Evolutionary conservation across 768 basidiomycete genomes (phyloP).

Genomic region (Mycena metata): DNA sequence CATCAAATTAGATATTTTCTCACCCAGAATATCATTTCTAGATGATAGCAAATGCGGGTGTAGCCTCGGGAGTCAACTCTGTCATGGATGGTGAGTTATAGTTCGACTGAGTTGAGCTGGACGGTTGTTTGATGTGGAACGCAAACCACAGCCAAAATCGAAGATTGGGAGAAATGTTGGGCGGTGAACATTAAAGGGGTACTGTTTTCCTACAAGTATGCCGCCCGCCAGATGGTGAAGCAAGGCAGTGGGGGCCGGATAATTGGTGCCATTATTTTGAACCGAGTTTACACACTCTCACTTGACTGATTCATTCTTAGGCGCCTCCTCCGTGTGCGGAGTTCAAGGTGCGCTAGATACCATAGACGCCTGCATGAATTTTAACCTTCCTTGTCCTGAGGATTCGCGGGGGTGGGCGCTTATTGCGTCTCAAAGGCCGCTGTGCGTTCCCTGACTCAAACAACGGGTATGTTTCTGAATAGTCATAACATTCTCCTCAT

Average conservation of each 20-base stretch:
- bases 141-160: constrained; percentile 45
- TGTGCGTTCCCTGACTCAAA: constrained; percentile 57
- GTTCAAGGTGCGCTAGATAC: constrained; percentile 41
- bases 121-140: not conserved
- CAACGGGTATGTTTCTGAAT: constrained; percentile 45
- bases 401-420: constrained; percentile 32
- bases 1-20: not conserved
- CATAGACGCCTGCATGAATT: not conserved
- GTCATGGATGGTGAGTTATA: constrained; percentile 39
- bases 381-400: constrained; percentile 14
- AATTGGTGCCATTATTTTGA: constrained; percentile 47
- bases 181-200: constrained; percentile 56
- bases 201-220: constrained; percentile 58
- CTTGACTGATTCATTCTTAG: constrained; percentile 34
- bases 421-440: constrained; percentile 59
- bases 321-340: constrained; percentile 51
- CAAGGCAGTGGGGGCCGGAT: constrained; percentile 59
- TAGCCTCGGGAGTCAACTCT: constrained; percentile 11
- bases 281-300: too few species aligned
- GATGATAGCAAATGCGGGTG: constrained; percentile 55
- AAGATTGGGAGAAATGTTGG: constrained; percentile 50
- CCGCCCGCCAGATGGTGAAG: constrained; percentile 59
- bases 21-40: constrained; percentile 18
- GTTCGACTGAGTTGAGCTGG: not conserved
- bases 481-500: not conserved